Conservation (phyloP, 805 yeast genomes). For the Barnettozyma pratensis region DNA sequence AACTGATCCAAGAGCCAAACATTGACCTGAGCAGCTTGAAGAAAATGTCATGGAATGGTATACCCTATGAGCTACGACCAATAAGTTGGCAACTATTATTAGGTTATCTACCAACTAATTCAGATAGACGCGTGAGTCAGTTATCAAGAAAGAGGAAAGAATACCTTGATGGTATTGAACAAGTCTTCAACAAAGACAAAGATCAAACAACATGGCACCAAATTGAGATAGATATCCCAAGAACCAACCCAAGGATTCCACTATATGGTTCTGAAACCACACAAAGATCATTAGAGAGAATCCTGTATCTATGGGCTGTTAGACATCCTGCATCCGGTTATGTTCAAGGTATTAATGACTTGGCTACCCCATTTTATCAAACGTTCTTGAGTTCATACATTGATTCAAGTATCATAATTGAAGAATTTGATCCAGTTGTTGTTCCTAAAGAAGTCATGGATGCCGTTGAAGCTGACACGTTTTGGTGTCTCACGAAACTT, state of each 20-base stretch:
- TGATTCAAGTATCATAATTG: slow-evolving; percentile 42
- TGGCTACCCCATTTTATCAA: slow-evolving; percentile 89
- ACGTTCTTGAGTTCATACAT: slow-evolving; percentile 71
- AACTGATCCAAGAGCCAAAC: slow-evolving; percentile 45
- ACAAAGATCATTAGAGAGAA: slow-evolving; percentile 73
- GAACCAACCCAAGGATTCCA: slow-evolving; percentile 83
- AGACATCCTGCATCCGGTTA: slow-evolving; percentile 97
- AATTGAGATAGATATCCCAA: slow-evolving; percentile 87
- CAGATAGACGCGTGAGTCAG: slow-evolving; percentile 65
- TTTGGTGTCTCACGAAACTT: slow-evolving; percentile 91
- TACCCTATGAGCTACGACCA: slow-evolving; percentile 77
- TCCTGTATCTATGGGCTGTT: slow-evolving; percentile 89
- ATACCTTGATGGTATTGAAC: slow-evolving; percentile 68
- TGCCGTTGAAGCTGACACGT: slow-evolving; percentile 89
- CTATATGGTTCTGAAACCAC: slow-evolving; percentile 66
- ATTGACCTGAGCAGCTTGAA: slow-evolving; percentile 66
- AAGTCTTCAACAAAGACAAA: slow-evolving; percentile 51
- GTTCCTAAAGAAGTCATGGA: slow-evolving; percentile 57
- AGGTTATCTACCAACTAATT: slow-evolving; percentile 87
- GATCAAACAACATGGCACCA: slow-evolving; percentile 92
- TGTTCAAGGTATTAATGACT: slow-evolving; percentile 95
- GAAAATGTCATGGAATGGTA: slow-evolving; percentile 89
- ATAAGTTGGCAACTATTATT: slow-evolving; percentile 83
- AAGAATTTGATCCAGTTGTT: slow-evolving; percentile 54
- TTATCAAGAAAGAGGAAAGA: slow-evolving; percentile 80